Percentiles rank a stretch among this genome's conserved stretches.
These are phyloP conservation scores for Balansia obtecta DNA, from an alignment of 2,329 filamentous ascomycete genomes.

Conservation along the genomic window DNA sequence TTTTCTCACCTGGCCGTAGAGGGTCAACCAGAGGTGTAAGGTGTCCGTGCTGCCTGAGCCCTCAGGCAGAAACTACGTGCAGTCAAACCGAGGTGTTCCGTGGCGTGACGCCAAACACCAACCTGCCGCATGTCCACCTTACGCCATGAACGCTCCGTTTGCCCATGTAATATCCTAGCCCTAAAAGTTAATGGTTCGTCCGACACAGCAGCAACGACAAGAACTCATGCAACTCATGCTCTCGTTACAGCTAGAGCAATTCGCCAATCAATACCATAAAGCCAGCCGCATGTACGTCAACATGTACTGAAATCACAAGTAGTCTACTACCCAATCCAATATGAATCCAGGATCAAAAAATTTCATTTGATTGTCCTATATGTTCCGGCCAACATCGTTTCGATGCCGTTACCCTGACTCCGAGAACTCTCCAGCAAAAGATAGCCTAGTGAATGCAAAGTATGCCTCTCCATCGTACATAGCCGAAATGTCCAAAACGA, in stretches of 20 bases:
- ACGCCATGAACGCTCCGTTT: not conserved
- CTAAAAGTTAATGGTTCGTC: too few species aligned
- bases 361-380: conserved; percentile 1
- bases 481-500: conserved; percentile 7
- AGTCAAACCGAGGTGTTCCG: not conserved
- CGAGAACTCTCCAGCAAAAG: conserved; percentile 17
- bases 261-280: too few species aligned
- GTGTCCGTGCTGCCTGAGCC: conserved; percentile 9
- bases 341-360: not conserved
- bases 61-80: conserved; percentile 11
- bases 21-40: not conserved
- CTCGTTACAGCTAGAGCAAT: too few species aligned
- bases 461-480: conserved; percentile 8
- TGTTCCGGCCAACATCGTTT: conserved; percentile 15
- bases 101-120: not conserved
- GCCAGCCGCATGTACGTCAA: too few species aligned
- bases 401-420: conserved; percentile 5
- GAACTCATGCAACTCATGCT: too few species aligned
- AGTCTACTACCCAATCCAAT: not conserved
- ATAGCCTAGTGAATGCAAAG: conserved; percentile 20
- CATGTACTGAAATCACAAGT: too few species aligned
- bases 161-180: not conserved
- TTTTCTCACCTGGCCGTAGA: conserved; percentile 1
- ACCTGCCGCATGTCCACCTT: not conserved
- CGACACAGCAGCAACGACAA: too few species aligned